Percentiles rank a stretch among this genome's conserved stretches.
These are phyloP conservation scores for Kwoniella sp. DNA, from an alignment of 768 basidiomycete species.

Conservation along the genomic window DNA sequence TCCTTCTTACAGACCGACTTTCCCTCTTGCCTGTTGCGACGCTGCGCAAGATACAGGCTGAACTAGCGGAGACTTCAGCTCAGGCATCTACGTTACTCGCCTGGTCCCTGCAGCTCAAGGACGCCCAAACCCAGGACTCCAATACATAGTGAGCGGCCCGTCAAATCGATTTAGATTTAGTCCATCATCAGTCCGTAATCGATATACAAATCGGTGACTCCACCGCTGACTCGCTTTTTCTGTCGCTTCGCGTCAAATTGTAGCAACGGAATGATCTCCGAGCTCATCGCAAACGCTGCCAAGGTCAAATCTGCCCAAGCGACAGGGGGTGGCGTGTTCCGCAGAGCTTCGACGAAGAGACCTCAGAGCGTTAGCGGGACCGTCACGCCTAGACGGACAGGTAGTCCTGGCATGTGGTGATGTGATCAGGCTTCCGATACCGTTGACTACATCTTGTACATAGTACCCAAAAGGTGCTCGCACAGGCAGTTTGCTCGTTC, in stretches of 20 bases:
- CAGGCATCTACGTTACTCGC: constrained; percentile 76
- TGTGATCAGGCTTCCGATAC: background rate
- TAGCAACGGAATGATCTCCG: constrained; percentile 90
- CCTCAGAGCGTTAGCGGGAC: constrained; percentile 36
- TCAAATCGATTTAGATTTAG: background rate
- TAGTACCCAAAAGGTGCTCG: background rate
- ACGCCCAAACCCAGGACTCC: constrained; percentile 51
- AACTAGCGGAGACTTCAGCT: constrained; percentile 72
- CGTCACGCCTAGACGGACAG: constrained; percentile 36
- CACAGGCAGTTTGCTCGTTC: no score
- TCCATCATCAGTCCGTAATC: no score
- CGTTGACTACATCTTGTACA: background rate
- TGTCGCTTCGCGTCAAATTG: constrained; percentile 50
- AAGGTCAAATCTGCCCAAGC: constrained; percentile 55
- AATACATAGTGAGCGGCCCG: constrained; percentile 44
- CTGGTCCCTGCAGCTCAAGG: constrained; percentile 71
- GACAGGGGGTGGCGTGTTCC: constrained; percentile 47
- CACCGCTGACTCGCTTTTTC: background rate
- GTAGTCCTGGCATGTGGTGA: constrained; percentile 43
- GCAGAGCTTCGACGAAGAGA: constrained; percentile 33
- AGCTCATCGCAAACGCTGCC: constrained; percentile 82
- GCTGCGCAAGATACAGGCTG: constrained; percentile 69
- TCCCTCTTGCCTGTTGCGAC: constrained; percentile 69
- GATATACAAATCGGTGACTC: background rate
- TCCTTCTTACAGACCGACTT: constrained; percentile 64